These are phyloP conservation scores for Phaeoacremonium minimum DNA, from an alignment of 2,329 filamentous ascomycete genomes.

Conservation along the genomic window DNA sequence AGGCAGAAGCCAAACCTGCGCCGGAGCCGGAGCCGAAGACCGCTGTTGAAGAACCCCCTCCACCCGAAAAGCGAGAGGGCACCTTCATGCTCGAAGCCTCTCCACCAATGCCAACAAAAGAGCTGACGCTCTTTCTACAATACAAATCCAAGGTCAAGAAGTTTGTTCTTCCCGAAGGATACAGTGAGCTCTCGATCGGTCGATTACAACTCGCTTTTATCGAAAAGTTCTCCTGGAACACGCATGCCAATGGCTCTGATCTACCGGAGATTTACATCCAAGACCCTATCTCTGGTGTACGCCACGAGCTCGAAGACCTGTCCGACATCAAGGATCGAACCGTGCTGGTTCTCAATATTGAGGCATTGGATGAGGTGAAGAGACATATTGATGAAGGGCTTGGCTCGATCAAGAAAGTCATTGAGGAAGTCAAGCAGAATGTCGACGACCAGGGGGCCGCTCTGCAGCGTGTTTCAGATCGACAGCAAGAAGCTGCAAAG, in stretches of 20 bases:
- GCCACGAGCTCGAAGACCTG: conserved; percentile 92
- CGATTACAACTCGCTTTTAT: conserved; percentile 93
- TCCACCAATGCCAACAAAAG: conserved; percentile 70
- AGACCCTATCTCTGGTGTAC: conserved; percentile 90
- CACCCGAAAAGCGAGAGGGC: conserved; percentile 44
- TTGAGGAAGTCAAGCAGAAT: conserved; percentile 82
- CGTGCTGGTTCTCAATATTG: conserved; percentile 91
- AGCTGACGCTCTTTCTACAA: conserved; percentile 89
- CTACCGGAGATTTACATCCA: conserved; percentile 97
- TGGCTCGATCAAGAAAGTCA: conserved; percentile 70
- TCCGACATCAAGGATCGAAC: conserved; percentile 90
- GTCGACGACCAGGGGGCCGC: conserved; percentile 79
- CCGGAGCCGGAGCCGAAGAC: conserved; percentile 12
- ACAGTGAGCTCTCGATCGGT: conserved; percentile 79
- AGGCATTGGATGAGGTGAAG: conserved; percentile 92
- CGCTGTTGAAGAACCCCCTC: conserved; percentile 13
- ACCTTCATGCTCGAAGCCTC: conserved; percentile 59
- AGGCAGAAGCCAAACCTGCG: conserved; percentile 15
- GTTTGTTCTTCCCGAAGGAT: conserved; percentile 81
- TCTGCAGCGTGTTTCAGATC: conserved; percentile 82
- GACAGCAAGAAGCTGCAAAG: conserved; percentile 83
- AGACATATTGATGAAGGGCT: conserved; percentile 92
- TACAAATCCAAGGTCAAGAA: conserved; percentile 98
- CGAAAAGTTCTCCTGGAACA: conserved; percentile 99
- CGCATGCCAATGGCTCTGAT: conserved; percentile 87